These are phyloP conservation scores for Linum usitatissimum DNA, from an alignment of 345 rosid genomes.

Conservation along the genomic window DNA sequence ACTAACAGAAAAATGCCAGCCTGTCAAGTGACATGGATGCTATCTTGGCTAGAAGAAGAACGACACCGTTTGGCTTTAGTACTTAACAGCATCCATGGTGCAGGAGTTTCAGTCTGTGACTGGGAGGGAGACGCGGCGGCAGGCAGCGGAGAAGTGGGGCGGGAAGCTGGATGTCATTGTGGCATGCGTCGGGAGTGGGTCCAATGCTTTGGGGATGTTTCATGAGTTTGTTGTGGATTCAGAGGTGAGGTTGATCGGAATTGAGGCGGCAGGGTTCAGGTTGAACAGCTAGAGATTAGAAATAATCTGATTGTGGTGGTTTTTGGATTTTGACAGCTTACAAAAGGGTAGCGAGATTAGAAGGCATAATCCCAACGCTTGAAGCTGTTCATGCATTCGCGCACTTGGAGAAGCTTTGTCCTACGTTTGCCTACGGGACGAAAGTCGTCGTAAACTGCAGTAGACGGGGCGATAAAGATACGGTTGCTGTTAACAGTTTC, in stretches of 20 bases:
- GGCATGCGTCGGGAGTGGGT: slow-evolving; percentile 81
- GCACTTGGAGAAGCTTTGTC: slow-evolving; percentile 56
- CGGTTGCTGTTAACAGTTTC: slow-evolving; percentile 9
- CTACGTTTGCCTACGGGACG: slow-evolving; percentile 36
- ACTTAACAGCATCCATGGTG: slow-evolving; percentile 96
- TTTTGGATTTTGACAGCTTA: slow-evolving; percentile 52
- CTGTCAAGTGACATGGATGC: too few species aligned
- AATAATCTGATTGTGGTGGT: not conserved
- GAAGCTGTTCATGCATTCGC: slow-evolving; percentile 80
- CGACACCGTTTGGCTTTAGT: too few species aligned
- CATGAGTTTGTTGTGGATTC: slow-evolving; percentile 54
- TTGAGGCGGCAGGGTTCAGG: slow-evolving; percentile 80
- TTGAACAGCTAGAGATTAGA: slow-evolving; percentile 29
- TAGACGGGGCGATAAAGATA: slow-evolving; percentile 74
- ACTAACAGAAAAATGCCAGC: too few species aligned
- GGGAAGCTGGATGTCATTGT: slow-evolving; percentile 75
- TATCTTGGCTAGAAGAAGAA: too few species aligned
- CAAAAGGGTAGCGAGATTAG: slow-evolving; percentile 37
- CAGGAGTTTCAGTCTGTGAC: slow-evolving; percentile 74
- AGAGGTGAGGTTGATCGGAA: slow-evolving; percentile 62
- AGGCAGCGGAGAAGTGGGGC: slow-evolving; percentile 74
- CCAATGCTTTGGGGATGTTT: slow-evolving; percentile 76
- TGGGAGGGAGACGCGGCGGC: slow-evolving; percentile 72
- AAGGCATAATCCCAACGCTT: slow-evolving; percentile 73
- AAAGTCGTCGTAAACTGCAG: slow-evolving; percentile 63